Conservation (phyloP, 2,329 filamentous ascomycete species). For the Ascochyta clinopodiicola region DNA sequence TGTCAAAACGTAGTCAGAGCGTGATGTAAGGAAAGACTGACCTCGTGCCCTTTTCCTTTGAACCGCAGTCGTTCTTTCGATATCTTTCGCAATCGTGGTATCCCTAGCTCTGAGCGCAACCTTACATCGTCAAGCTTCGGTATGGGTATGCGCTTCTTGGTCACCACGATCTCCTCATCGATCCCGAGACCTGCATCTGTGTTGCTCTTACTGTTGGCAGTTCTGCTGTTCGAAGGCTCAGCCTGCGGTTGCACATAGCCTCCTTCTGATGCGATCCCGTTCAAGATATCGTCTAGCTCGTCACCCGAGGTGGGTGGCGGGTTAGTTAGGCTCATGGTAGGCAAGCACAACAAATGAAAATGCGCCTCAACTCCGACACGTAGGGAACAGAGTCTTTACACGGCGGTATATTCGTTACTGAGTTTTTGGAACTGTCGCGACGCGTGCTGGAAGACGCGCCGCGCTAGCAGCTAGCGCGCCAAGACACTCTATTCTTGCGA, state of each 20-base stretch:
- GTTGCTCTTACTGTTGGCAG: conserved; percentile 37
- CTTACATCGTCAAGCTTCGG: conserved; percentile 88
- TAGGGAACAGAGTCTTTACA: not conserved
- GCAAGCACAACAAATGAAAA: not conserved
- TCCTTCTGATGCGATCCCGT: conserved; percentile 70
- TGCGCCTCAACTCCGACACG: not conserved
- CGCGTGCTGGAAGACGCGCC: not conserved
- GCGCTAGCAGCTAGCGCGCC: conserved; percentile 3
- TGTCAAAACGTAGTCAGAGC: conserved; percentile 17
- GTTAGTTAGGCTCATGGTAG: conserved; percentile 31
- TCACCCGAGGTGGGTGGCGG: conserved; percentile 44
- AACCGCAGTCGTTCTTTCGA: conserved; percentile 75
- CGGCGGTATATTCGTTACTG: not conserved
- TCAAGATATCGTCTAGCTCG: conserved; percentile 72
- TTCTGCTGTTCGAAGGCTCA: conserved; percentile 23
- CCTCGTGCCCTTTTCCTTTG: conserved; percentile 94
- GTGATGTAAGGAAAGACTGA: conserved; percentile 42
- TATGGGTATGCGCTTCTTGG: conserved; percentile 75
- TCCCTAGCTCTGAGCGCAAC: conserved; percentile 81
- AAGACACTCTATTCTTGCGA: conserved; percentile 19
- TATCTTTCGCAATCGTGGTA: conserved; percentile 78
- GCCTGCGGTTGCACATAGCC: conserved; percentile 45
- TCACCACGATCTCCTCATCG: conserved; percentile 84
- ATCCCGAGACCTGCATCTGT: conserved; percentile 70
- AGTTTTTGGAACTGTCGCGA: not conserved